Percentiles rank a stretch among this genome's conserved stretches.
phyloP scores from a whole-genome alignment of 371 early-diverging fungal species.

The Apophysomyces elegans region DNA sequence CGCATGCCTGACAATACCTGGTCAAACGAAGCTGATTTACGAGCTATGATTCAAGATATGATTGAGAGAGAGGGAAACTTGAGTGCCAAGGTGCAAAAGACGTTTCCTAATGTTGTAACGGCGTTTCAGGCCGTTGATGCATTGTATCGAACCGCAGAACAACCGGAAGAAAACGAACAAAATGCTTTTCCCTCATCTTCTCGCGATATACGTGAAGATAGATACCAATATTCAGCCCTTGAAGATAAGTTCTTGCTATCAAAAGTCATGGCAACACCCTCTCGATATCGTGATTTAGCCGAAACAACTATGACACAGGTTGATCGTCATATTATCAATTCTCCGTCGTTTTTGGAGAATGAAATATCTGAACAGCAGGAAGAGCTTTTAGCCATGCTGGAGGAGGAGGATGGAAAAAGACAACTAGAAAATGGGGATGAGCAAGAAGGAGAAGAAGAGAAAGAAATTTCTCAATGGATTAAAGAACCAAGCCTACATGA shows the following conservation, averaged over 20 bases:
- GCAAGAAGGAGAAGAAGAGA: conserved; percentile 17
- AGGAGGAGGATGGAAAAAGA: background rate
- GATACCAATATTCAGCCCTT: background rate
- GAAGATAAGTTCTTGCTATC: background rate
- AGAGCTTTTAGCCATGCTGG: background rate
- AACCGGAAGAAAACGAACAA: background rate
- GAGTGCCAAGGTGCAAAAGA: background rate
- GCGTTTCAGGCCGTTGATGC: conserved; percentile 54
- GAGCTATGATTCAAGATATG: conserved; percentile 18
- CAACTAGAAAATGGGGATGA: background rate
- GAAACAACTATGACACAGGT: conserved; percentile 14
- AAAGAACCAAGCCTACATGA: background rate
- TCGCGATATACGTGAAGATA: background rate
- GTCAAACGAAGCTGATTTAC: conserved; percentile 23
- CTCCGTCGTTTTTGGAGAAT: conserved; percentile 20
- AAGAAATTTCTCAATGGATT: conserved; percentile 18
- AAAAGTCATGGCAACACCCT: conserved; percentile 29
- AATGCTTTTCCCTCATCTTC: background rate
- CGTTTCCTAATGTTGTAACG: conserved; percentile 34
- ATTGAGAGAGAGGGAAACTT: background rate
- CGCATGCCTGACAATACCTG: conserved; percentile 19
- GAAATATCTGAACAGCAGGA: conserved; percentile 12
- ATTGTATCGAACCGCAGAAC: conserved; percentile 27
- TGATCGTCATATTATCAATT: conserved; percentile 20
- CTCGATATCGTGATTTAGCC: conserved; percentile 18